A percentile compares a stretch with the other conserved stretches of the same genome.
These are phyloP conservation scores for Pseudozyma sp. DNA, from an alignment of 1,284 basidiomycete genomes.

Conservation along the genomic window DNA sequence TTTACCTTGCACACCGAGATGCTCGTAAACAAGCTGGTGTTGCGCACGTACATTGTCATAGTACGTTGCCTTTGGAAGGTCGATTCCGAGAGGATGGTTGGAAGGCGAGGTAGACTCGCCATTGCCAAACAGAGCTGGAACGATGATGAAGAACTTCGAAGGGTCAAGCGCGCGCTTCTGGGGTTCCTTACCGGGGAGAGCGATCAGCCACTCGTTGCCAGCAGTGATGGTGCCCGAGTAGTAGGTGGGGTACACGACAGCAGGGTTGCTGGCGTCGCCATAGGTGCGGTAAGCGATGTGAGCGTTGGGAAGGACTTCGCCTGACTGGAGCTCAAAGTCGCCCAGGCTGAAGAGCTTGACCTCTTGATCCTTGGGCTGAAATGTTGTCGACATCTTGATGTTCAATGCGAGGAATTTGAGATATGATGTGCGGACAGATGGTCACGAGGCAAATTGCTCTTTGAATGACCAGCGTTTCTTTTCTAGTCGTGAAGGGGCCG, in stretches of 20 bases:
- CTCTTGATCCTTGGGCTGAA: slow-evolving; percentile 15
- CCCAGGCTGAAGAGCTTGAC: slow-evolving; percentile 40
- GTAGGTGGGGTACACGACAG: slow-evolving; percentile 60
- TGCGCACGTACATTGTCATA: slow-evolving; percentile 55
- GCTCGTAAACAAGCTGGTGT: slow-evolving; percentile 40
- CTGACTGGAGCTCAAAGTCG: slow-evolving; percentile 47
- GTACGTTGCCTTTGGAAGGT: slow-evolving; percentile 42
- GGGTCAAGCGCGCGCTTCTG: slow-evolving; percentile 41
- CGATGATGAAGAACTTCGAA: slow-evolving; percentile 55
- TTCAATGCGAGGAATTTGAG: too few relatives aligned
- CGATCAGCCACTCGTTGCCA: slow-evolving; percentile 53
- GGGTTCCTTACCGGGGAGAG: slow-evolving; percentile 17
- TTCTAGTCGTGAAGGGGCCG: too few relatives aligned
- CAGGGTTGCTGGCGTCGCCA: slow-evolving; percentile 36
- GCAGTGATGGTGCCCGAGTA: slow-evolving; percentile 53
- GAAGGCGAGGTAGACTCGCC: slow-evolving; percentile 51
- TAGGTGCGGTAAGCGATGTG: slow-evolving; percentile 58
- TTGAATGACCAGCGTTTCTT: not conserved
- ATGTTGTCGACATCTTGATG: slow-evolving; percentile 5
- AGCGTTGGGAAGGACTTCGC: slow-evolving; percentile 34
- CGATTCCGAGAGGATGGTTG: slow-evolving; percentile 36
- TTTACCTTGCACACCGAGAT: slow-evolving; percentile 34
- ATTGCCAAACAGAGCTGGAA: slow-evolving; percentile 60
- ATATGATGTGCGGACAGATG: too few relatives aligned
- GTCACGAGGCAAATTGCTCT: not conserved